A percentile compares a stretch with the other conserved stretches of the same genome.
phyloP scores from a whole-genome alignment of 169 alveolate genomes.

The Plasmodium billcollinsi region DNA sequence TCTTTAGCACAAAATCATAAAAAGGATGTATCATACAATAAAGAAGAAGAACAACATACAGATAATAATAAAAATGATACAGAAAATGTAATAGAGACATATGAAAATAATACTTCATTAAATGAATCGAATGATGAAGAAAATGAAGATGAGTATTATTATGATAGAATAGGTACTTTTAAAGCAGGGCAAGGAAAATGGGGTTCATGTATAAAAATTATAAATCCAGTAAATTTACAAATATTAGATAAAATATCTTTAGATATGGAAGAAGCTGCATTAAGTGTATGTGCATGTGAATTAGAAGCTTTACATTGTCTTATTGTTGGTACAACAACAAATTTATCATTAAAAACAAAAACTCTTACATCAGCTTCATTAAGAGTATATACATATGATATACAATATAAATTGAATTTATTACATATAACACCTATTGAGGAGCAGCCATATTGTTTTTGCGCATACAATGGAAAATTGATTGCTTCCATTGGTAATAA shows the following conservation, averaged over 20 bases:
- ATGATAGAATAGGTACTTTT: constrained; percentile 89
- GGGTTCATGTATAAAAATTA: constrained; percentile 95
- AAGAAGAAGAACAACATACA: constrained; percentile 25
- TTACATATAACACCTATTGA: constrained; percentile 93
- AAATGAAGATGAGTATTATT: constrained; percentile 79
- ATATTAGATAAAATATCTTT: constrained; percentile 92
- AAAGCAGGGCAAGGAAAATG: constrained; percentile 95
- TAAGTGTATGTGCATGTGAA: constrained; percentile 90
- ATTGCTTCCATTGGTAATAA: constrained; percentile 95
- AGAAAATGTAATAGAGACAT: background rate
- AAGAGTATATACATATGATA: constrained; percentile 84
- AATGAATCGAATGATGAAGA: constrained; percentile 71
- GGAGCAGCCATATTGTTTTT: constrained; percentile 94
- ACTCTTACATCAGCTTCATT: constrained; percentile 66
- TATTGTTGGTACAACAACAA: constrained; percentile 94
- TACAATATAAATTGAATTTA: constrained; percentile 83
- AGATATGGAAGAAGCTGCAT: constrained; percentile 96
- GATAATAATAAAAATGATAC: background rate
- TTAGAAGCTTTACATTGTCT: constrained; percentile 91
- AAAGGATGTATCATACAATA: constrained; percentile 64
- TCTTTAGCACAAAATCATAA: constrained; percentile 6
- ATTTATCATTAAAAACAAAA: constrained; percentile 53
- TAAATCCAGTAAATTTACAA: constrained; percentile 87
- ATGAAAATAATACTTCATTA: background rate
- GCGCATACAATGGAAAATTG: constrained; percentile 94